A percentile compares a stretch with the other conserved stretches of the same genome.
These are phyloP conservation scores for Silene coronaria DNA, from an alignment of 179 eudicot species.

Conservation along the genomic window DNA sequence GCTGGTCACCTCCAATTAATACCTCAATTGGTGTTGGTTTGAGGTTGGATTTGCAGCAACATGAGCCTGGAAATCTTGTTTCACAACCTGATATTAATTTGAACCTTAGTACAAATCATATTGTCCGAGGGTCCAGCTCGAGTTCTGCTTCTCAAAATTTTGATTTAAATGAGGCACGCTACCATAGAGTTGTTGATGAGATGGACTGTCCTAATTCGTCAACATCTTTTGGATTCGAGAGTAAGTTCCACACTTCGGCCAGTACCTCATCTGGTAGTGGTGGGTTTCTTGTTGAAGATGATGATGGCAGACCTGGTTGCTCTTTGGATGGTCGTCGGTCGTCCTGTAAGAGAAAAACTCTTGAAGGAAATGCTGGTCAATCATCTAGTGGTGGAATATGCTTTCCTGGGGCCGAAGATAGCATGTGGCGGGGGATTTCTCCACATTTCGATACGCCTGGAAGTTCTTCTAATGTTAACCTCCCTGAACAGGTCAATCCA, in stretches of 20 bases:
- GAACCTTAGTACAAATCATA: slow-evolving; percentile 36
- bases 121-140: slow-evolving; percentile 35
- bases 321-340: slow-evolving; percentile 56
- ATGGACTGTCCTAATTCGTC: slow-evolving; percentile 36
- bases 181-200: slow-evolving; percentile 32
- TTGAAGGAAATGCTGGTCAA: slow-evolving; percentile 60
- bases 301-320: slow-evolving; percentile 47
- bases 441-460: slow-evolving; percentile 37
- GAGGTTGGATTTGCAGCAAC: slow-evolving; percentile 33
- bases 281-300: slow-evolving; percentile 43
- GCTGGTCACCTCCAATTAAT: slow-evolving; percentile 38
- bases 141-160: slow-evolving; percentile 35
- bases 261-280: slow-evolving; percentile 47
- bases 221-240: slow-evolving; percentile 34
- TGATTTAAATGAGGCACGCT: slow-evolving; percentile 35
- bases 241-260: slow-evolving; percentile 27
- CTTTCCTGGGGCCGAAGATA: slow-evolving; percentile 39
- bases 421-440: slow-evolving; percentile 43
- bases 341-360: slow-evolving; percentile 70
- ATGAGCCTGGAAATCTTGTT: slow-evolving; percentile 36
- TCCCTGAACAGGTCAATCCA: slow-evolving; percentile 38
- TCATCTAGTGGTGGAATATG: slow-evolving; percentile 57
- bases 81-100: slow-evolving; percentile 38
- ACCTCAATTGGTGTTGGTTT: slow-evolving; percentile 29
- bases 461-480: slow-evolving; percentile 23